A percentile compares a stretch with the other conserved stretches of the same genome.
These are phyloP conservation scores for Zizania palustris DNA, from an alignment of 202 grass and related monocot species.

Conservation along the genomic window DNA sequence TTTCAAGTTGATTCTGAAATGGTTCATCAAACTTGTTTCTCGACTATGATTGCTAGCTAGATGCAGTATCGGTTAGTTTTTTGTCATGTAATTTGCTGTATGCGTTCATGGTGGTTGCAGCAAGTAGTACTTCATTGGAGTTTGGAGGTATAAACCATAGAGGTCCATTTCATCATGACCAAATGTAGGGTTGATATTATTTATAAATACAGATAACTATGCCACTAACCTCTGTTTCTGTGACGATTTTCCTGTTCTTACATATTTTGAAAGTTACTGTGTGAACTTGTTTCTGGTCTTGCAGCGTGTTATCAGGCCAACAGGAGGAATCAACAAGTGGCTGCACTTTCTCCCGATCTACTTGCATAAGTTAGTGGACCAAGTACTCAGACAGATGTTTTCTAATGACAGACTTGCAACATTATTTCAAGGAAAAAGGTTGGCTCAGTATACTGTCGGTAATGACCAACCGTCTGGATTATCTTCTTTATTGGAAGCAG, in stretches of 20 bases:
- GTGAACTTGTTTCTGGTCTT: conserved; percentile 21
- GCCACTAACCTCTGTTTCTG: background rate
- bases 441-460: conserved; percentile 39
- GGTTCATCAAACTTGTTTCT: conserved; percentile 13
- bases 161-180: background rate
- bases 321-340: conserved; percentile 88
- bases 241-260: background rate
- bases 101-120: background rate
- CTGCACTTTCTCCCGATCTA: conserved; percentile 78
- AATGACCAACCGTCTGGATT: conserved; percentile 54
- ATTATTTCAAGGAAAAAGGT: conserved; percentile 52
- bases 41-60: background rate
- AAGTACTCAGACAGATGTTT: conserved; percentile 57
- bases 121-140: background rate
- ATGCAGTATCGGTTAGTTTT: background rate
- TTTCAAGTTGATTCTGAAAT: conserved; percentile 26
- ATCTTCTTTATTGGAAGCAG: conserved; percentile 74
- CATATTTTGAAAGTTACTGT: background rate
- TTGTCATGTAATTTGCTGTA: background rate
- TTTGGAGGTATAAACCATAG: background rate
- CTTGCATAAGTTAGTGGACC: conserved; percentile 67
- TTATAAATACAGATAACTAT: conserved; percentile 12
- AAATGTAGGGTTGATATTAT: background rate
- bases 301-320: conserved; percentile 73
- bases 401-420: conserved; percentile 52